A percentile compares a stretch with the other conserved stretches of the same genome.
These are phyloP conservation scores for Marasmius oreades DNA, from an alignment of 1,284 basidiomycete species.

Conservation along the genomic window DNA sequence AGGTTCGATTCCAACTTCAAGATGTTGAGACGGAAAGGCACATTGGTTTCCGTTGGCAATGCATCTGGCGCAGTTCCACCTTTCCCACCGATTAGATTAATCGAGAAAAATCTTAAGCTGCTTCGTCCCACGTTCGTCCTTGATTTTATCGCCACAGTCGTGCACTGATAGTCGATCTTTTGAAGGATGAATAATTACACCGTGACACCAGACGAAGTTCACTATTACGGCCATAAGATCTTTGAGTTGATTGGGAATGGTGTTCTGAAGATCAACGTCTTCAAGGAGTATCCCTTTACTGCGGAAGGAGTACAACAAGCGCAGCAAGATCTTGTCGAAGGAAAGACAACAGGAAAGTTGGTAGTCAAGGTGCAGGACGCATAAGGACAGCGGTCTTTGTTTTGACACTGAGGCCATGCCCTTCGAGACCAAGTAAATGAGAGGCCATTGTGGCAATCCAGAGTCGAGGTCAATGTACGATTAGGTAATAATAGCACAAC, in stretches of 20 bases:
- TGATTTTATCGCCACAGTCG: not conserved
- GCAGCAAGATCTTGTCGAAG: constrained; percentile 77
- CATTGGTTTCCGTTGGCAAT: constrained; percentile 89
- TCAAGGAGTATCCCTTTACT: constrained; percentile 82
- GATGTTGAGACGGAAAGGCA: constrained; percentile 77
- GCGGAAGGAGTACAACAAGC: constrained; percentile 77
- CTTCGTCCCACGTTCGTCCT: constrained; percentile 66
- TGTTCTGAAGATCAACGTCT: constrained; percentile 67
- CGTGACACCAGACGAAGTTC: constrained; percentile 67
- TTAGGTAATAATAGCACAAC: not conserved
- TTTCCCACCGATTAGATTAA: constrained; percentile 72
- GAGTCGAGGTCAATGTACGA: not conserved
- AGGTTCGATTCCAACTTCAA: constrained; percentile 85
- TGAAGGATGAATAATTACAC: constrained; percentile 65
- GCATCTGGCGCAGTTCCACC: constrained; percentile 80
- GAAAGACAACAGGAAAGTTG: constrained; percentile 82
- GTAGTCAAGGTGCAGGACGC: constrained; percentile 56
- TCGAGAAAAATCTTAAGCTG: constrained; percentile 81
- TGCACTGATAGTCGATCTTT: not conserved
- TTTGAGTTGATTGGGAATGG: constrained; percentile 63
- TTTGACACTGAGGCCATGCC: too few species aligned
- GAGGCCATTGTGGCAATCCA: not conserved
- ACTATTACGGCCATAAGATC: constrained; percentile 63
- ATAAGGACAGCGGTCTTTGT: not conserved
- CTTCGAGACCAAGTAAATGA: too few species aligned